phyloP scores from a whole-genome alignment of 345 rosid genomes.

The Eucalyptus microcorys region DNA sequence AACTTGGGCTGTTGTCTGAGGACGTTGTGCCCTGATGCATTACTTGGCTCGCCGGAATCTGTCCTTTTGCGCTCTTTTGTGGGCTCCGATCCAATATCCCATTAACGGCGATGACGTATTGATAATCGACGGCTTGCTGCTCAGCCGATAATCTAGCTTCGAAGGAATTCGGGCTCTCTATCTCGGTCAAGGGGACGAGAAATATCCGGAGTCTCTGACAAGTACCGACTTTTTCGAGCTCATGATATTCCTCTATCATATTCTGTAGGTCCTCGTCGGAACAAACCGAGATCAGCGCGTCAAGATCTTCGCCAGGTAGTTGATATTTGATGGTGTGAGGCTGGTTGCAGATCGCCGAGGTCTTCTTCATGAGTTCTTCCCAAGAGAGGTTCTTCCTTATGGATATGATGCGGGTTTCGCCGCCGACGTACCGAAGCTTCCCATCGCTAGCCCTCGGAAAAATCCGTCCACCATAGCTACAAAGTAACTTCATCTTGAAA shows the following conservation, averaged over 20 bases:
- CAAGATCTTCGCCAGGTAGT: constrained; percentile 92
- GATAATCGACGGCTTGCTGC: constrained; percentile 36
- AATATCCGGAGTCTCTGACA: constrained; percentile 68
- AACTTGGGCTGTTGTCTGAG: constrained; percentile 33
- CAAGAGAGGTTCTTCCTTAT: constrained; percentile 36
- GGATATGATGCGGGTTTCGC: constrained; percentile 78
- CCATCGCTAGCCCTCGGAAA: constrained; percentile 77
- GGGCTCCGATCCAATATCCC: constrained; percentile 46
- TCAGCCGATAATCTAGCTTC: constrained; percentile 25
- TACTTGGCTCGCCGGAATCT: neutral
- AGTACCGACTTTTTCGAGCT: constrained; percentile 46
- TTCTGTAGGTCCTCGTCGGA: constrained; percentile 75
- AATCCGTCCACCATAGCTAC: constrained; percentile 80
- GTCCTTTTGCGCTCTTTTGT: constrained; percentile 16
- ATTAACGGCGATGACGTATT: constrained; percentile 62
- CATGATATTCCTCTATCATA: constrained; percentile 79
- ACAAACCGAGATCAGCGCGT: constrained; percentile 74
- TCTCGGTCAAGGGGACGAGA: constrained; percentile 41
- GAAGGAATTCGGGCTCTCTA: constrained; percentile 39
- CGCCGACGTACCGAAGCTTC: constrained; percentile 84
- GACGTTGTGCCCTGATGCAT: constrained; percentile 7
- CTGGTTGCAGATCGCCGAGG: constrained; percentile 48
- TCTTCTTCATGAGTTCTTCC: constrained; percentile 57
- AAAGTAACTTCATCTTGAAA: constrained; percentile 60
- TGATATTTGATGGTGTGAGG: constrained; percentile 81